Conservation (phyloP, 441 rosid genomes). For the Pelargonium myrrhifolium region DNA sequence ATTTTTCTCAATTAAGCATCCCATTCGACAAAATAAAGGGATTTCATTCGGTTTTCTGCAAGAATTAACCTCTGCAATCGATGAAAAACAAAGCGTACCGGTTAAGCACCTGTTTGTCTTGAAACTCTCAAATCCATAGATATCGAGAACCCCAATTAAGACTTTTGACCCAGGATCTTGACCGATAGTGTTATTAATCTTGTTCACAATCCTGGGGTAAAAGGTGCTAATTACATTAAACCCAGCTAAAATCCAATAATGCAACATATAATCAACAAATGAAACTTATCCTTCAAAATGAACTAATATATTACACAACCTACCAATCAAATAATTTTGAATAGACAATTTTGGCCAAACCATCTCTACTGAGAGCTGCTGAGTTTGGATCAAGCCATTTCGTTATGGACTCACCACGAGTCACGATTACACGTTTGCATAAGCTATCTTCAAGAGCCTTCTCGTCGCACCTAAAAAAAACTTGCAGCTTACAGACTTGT, state of each 20-base stretch:
- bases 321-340: constrained; percentile 98
- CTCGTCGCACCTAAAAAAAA: constrained; percentile 74
- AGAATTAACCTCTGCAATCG: constrained; percentile 28
- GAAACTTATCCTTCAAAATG: background rate
- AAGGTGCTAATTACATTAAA: constrained; percentile 17
- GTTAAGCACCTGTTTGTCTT: constrained; percentile 99
- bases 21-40: constrained; percentile 19
- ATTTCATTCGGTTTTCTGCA: constrained; percentile 25
- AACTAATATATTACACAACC: constrained; percentile 16
- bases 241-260: constrained; percentile 12
- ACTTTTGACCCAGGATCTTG: constrained; percentile 80
- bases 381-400: constrained; percentile 76
- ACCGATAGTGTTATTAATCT: constrained; percentile 78
- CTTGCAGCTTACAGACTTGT: constrained; percentile 19
- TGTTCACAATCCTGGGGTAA: constrained; percentile 72
- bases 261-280: background rate
- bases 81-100: constrained; percentile 80
- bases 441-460: constrained; percentile 73
- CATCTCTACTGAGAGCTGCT: constrained; percentile 85
- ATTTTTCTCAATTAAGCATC: constrained; percentile 15
- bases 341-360: constrained; percentile 84
- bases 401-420: constrained; percentile 92
- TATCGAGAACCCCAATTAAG: constrained; percentile 84
- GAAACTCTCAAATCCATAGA: constrained; percentile 88
- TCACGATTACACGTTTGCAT: constrained; percentile 86